Conservation (phyloP, 2,329 filamentous ascomycete species). For the Zalaria sp. region DNA sequence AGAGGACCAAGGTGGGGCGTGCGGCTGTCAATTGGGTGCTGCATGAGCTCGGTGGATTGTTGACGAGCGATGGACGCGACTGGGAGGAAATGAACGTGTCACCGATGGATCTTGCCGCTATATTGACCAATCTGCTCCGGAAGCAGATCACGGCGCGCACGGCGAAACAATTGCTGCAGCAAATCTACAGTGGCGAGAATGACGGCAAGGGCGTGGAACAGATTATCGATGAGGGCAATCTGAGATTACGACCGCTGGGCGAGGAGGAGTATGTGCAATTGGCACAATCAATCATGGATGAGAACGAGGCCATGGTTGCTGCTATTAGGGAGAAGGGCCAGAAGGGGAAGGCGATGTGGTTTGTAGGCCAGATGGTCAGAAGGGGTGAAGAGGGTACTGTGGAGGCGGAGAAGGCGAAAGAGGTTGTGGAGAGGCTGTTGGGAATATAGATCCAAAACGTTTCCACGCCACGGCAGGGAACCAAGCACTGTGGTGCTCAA, state of each 20-base stretch:
- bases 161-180: constrained; percentile 45
- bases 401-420: constrained; percentile 44
- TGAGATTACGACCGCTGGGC: constrained; percentile 41
- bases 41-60: constrained; percentile 36
- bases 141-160: constrained; percentile 38
- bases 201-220: constrained; percentile 28
- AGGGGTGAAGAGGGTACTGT: constrained; percentile 45
- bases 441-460: not conserved
- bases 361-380: constrained; percentile 56
- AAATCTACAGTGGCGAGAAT: constrained; percentile 36
- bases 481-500: no score
- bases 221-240: constrained; percentile 42
- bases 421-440: constrained; percentile 37
- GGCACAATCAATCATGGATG: constrained; percentile 37
- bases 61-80: constrained; percentile 21
- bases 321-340: constrained; percentile 46
- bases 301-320: constrained; percentile 43
- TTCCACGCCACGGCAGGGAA: no score
- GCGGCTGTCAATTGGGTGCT: constrained; percentile 45
- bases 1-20: constrained; percentile 26
- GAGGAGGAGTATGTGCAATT: constrained; percentile 41
- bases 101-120: constrained; percentile 25
- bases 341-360: constrained; percentile 51
- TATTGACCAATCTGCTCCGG: constrained; percentile 25
- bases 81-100: constrained; percentile 29